These are phyloP conservation scores for Erodium moschatum DNA, from an alignment of 441 rosid species.

Conservation along the genomic window DNA sequence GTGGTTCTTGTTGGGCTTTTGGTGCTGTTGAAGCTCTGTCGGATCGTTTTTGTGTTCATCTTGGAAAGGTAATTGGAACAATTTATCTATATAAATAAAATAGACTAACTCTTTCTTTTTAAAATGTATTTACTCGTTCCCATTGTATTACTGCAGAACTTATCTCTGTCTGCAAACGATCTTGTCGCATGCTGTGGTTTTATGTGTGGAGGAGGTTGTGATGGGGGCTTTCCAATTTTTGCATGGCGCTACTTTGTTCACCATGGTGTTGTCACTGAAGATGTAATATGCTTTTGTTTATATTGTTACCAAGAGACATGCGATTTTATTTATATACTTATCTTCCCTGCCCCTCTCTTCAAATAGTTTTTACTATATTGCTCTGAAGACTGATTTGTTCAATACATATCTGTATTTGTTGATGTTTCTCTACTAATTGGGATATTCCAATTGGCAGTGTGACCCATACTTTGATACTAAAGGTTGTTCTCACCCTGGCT, in stretches of 20 bases:
- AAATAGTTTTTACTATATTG: too few relatives aligned
- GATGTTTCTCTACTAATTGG: conserved; percentile 9
- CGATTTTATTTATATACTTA: neutral
- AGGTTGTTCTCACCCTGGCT: conserved; percentile 94
- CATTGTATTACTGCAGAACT: conserved; percentile 43
- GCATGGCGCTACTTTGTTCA: conserved; percentile 76
- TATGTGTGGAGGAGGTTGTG: conserved; percentile 74
- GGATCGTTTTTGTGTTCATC: conserved; percentile 85
- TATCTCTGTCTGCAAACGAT: conserved; percentile 86
- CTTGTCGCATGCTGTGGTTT: conserved; percentile 92
- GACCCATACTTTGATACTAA: conserved; percentile 75
- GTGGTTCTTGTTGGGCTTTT: conserved; percentile 98
- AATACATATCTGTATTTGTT: conserved; percentile 14
- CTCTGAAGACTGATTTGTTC: neutral
- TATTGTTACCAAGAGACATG: neutral
- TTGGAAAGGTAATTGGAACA: conserved; percentile 47
- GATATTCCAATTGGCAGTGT: conserved; percentile 41
- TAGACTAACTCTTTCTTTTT: neutral
- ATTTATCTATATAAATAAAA: neutral
- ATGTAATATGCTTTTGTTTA: conserved; percentile 35
- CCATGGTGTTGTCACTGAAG: conserved; percentile 81
- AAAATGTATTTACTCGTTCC: neutral
- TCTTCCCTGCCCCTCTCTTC: neutral
- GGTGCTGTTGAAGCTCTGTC: conserved; percentile 88
- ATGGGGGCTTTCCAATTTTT: conserved; percentile 68